These are phyloP conservation scores for Penicillium brasilianum DNA, from an alignment of 2,329 filamentous ascomycete genomes.

Conservation along the genomic window DNA sequence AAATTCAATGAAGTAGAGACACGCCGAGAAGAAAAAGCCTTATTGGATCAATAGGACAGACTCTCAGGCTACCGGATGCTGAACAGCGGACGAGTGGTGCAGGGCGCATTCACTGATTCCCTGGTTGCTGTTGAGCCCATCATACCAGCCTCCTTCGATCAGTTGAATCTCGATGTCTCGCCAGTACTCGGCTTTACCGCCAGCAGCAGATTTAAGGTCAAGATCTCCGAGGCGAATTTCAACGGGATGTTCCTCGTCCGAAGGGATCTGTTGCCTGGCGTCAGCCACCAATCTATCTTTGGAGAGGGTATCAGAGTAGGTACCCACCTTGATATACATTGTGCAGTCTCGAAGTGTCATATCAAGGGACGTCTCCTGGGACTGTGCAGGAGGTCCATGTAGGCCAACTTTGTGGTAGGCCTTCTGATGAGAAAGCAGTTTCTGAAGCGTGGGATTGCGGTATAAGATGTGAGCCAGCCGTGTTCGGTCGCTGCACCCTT, in stretches of 20 bases:
- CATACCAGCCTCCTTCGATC: slow-evolving; percentile 72
- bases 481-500: slow-evolving; percentile 44
- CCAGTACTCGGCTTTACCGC: slow-evolving; percentile 72
- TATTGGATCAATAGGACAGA: neutral
- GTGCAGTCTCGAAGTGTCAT: slow-evolving; percentile 85
- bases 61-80: neutral
- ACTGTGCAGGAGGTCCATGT: slow-evolving; percentile 41
- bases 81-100: slow-evolving; percentile 12
- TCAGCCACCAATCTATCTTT: neutral
- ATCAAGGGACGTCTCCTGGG: slow-evolving; percentile 64
- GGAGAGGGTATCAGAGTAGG: neutral
- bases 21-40: neutral
- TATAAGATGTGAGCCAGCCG: slow-evolving; percentile 43
- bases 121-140: slow-evolving; percentile 43
- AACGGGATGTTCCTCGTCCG: slow-evolving; percentile 37
- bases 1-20: neutral
- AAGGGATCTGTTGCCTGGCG: slow-evolving; percentile 38
- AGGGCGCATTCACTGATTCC: slow-evolving; percentile 41
- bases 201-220: slow-evolving; percentile 72
- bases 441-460: slow-evolving; percentile 42
- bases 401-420: slow-evolving; percentile 43
- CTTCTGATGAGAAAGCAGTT: slow-evolving; percentile 42
- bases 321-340: slow-evolving; percentile 67
- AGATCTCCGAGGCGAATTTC: slow-evolving; percentile 71
- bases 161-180: slow-evolving; percentile 65